Evolutionary conservation across 2,329 filamentous ascomycete genomes (phyloP), one percentile per base, ranked within the genome.

Genomic region (Pseudogymnoascus sp.): DNA sequence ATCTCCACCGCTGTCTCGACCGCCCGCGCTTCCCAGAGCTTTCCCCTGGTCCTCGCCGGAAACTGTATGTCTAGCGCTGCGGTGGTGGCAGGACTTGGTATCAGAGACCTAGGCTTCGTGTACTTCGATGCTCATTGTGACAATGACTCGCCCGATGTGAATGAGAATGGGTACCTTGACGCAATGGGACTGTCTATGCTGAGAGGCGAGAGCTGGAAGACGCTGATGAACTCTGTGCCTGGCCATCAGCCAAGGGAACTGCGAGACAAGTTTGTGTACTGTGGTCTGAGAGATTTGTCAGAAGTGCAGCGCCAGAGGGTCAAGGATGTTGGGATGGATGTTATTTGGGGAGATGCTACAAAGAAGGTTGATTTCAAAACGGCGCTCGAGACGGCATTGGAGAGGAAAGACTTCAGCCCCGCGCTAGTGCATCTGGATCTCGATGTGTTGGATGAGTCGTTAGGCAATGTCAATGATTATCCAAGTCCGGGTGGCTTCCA

Each of bases 41-140:
- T 78, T 62, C 67, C 78, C 0, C 72, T 77, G 0, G 75, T 78
- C 75, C 66, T 31, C 29, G 29, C 29, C 29, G 29, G 29, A 10
- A 31, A 31, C 29, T 31, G 29, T 7, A 73, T 71, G 63, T 68
- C 73, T 7, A 74, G 68, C 29, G 74, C 73, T 0, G 76, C 72
- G 2, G 73, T 74, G 0, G 73, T 72, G 0, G 76, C 75, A 3
- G 76, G 77, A 0, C 61, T 78, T 3, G 53, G 61, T 11, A 59
- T 44, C 15, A 19, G 15, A 53, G 60, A 33, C 4, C 10, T 65
- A 15, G 68, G 67, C 0, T 76, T 74, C 37, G 68, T 78, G 7
- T 79, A 76, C 69, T 77, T 79, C 56, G 77, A 79, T 53, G 77
- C 76, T 1, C 77, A 79, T 50, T 76, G 78, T 61, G 76, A 79